Base-by-base conservation (phyloP, 2,329 filamentous ascomycete species). In the Cordyceps pruinosa region DNA sequence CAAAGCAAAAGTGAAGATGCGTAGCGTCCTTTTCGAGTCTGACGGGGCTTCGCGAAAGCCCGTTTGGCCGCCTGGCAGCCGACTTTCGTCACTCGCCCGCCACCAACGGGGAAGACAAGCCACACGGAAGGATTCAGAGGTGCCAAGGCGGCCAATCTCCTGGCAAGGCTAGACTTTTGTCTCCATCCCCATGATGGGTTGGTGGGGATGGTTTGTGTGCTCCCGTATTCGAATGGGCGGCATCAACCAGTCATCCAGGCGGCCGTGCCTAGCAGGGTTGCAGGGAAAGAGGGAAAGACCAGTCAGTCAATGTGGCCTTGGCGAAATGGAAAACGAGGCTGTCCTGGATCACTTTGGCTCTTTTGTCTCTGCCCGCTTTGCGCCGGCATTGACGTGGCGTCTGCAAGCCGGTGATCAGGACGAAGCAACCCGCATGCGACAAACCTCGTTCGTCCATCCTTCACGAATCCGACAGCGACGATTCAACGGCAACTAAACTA, bases 401-500 rank as follows among this genome's bases (percentile, higher is more conserved):
- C 25, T 45, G 39, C 50, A 44, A 4, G 37, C 21, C 34, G 39
- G 26, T 41, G 25, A n/a, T n/a, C n/a, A n/a, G n/a, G n/a, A n/a
- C n/a, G n/a, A n/a, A n/a, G n/a, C n/a, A n/a, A n/a, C n/a, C n/a
- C n/a, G n/a, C n/a, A n/a, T n/a, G n/a, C n/a, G n/a, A n/a, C n/a
- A n/a, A n/a, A n/a, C n/a, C n/a, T n/a, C n/a, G n/a, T n/a, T n/a
- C n/a, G n/a, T n/a, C n/a, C n/a, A n/a, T n/a, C n/a, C 12, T 32
- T 32, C 30, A 32, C 12, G 30, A 32, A 32, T 32, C 12, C 30
- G 30, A 32, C 12, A 32, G 12, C 30, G 12, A 12, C 30, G 30
- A 32, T 44, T 44, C 28, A 19, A 54, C 30, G 30, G 9, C 35
- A 42, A 37, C 51, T 54, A 54, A 39, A 46, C 51, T 46, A 46